Base-by-base conservation (phyloP, 306 rosid species). In the Hylodesmum podocarpum region DNA sequence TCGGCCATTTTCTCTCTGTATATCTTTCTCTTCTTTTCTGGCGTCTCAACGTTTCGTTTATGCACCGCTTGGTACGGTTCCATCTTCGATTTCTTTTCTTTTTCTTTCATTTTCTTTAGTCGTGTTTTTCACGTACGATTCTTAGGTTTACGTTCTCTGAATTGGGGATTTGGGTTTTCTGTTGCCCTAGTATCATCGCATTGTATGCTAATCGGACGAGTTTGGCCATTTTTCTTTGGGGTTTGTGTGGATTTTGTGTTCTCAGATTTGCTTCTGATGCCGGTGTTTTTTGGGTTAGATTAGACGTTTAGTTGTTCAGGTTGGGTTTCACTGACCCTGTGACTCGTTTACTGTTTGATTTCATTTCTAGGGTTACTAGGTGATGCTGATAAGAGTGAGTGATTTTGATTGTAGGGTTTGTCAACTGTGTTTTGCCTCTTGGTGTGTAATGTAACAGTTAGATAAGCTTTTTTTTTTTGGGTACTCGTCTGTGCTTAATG, bases 121-220 rank as follows among this genome's bases (percentile, higher is more conserved):
- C 37, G 1, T 27, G 4, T 65, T 72, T 18, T 5, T 41, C 29
- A 53, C 11, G 8, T 57, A 2, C 3, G n/a, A 1, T 66, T 50
- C 6, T 66, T 70, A 55, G 76, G 61, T 72, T 66, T 71, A 19
- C 18, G 0, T 34, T 3, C 3, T 67, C 24, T 50, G 13, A 69
- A 47, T 83, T 63, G 44, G 70, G 74, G 58, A 5, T 83, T 83
- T 0, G 21, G 36, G 47, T 67, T 43, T 74, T 83, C 61, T 2
- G 33, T 54, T 75, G 76, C 50, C 24, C 41, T 46, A 31, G 46
- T 39, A 31, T 54, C 47, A 0, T 43, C 18, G 8, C 86, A 81
- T 63, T 85, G 81, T 70, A 3, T 11, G 19, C 1, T 0, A 69
- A 51, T 70, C 64, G 67, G 31, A 10, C 11, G 11, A 3, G 11